Percentiles rank a stretch among this genome's conserved stretches.
phyloP scores from a whole-genome alignment of 2,329 filamentous ascomycete genomes.

The Colletotrichum nymphaeae region DNA sequence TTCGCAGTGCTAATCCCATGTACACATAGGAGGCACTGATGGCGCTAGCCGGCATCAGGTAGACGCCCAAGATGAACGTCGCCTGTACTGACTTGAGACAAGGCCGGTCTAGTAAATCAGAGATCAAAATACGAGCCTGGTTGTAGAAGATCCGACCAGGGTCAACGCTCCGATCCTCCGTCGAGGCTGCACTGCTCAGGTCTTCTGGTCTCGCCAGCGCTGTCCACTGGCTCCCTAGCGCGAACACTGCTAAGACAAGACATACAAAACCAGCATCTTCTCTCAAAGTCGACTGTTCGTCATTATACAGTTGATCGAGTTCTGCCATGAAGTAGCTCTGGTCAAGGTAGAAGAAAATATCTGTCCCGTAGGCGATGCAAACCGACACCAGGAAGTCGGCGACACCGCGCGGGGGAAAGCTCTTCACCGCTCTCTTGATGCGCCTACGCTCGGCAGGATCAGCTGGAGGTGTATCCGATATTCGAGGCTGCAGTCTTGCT shows the following conservation, averaged over 20 bases:
- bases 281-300: slow-evolving; percentile 36
- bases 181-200: background rate
- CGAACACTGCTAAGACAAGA: slow-evolving; percentile 41
- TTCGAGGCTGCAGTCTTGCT: slow-evolving; percentile 37
- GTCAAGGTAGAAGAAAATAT: slow-evolving; percentile 46
- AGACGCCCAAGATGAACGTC: slow-evolving; percentile 47
- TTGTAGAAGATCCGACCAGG: slow-evolving; percentile 45
- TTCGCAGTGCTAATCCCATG: slow-evolving; percentile 44
- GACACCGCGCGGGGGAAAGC: slow-evolving; percentile 41
- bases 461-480: slow-evolving; percentile 29
- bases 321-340: slow-evolving; percentile 41
- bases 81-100: slow-evolving; percentile 47
- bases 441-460: slow-evolving; percentile 37
- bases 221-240: slow-evolving; percentile 49
- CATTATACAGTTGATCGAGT: slow-evolving; percentile 41
- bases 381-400: slow-evolving; percentile 45
- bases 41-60: slow-evolving; percentile 47
- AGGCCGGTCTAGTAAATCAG: slow-evolving; percentile 47
- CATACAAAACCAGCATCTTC: slow-evolving; percentile 42
- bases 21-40: slow-evolving; percentile 48
- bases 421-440: slow-evolving; percentile 38
- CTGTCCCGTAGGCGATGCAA: slow-evolving; percentile 42
- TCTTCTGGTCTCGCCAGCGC: slow-evolving; percentile 42
- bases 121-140: slow-evolving; percentile 44
- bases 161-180: slow-evolving; percentile 37